Evolutionary conservation across 176 grass and related monocot species (phyloP), one percentile per base, ranked within the genome.

Genomic region (Tillandsia fasciculata): DNA sequence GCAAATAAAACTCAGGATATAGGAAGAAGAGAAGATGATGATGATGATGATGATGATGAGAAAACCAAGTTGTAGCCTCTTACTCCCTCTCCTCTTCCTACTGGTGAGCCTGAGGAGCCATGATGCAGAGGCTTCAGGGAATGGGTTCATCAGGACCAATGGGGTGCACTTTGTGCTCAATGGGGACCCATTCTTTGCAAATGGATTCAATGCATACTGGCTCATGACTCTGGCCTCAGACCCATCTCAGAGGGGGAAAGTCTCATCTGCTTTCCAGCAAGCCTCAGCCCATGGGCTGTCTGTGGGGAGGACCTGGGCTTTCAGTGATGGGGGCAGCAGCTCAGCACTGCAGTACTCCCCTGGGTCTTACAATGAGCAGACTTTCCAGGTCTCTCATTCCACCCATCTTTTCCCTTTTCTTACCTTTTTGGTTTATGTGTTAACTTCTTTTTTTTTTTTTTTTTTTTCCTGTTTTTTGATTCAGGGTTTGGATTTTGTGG

Each of bases 141-240:
- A 66, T 52, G 82, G 74, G 66, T 99, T 99, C 70, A 81, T 94
- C 29, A 70, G 69, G 77, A 84, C 79, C 12, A 83, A 67, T 29
- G 87, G 90, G 29, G 82, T 88, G 5, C 95, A 83, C 1, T 99
- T 99, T 84, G 82, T 88, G 51, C 28, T 81, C 9, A 78, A 99
- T 75, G 87, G 95, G n/a, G 77, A 72, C 77, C 89, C 90, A 12
- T 93, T 88, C 78, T 93, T 84, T 63, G 87, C 89, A 42, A 93
- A 93, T 72, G 95, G 95, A 10, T 99, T 90, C 87, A 99, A 99
- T 73, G 87, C 95, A 48, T 99, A 99, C 76, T 99, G 95, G 95
- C 82, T 99, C 71, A 99, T 90, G 87, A 71, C 77, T 49, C 5
- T 99, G 26, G 87, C 78, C 69, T 76, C 87, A 28, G 80, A 93